Evolutionary conservation across 805 yeast species (phyloP), one percentile per base, ranked within the genome.

Genomic region (Pichia ethanolica): DNA sequence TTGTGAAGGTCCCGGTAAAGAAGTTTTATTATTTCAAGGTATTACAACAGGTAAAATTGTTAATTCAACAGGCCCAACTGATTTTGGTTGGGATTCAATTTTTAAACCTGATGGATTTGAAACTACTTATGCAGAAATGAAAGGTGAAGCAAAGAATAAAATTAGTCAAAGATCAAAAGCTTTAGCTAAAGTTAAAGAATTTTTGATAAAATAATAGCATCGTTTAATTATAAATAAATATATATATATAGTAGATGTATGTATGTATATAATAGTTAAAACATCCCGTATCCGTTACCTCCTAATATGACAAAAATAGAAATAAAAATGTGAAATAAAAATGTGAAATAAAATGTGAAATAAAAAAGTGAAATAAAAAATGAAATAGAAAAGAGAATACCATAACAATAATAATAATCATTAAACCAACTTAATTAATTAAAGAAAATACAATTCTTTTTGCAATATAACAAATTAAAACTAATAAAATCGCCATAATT

Each of bases 11-110:
- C 86, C 95, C 2, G 95, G 82, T 6, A 50, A 71, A 39, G 83
- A 80, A 50, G 89, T 83, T n/a, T 65, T 75, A 54, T 70, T 89
- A 43, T 90, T 93, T 68, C 91, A 87, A 65, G 99, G 99, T 7
- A 67, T 79, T 42, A 86, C 95, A 1, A 72, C 77, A 11, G 99
- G 99, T 26, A 67, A 57, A 8, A 90, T 93, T 60, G 98, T 90
- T 6, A 74, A 82, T 35, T 69, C 73, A 13, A 71, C 95, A 51
- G 97, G 97, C 1, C 87, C 87, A 7, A 77, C 81, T 12, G 75
- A 77, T 52, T 93, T 93, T 64, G 99, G 99, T 1, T 93, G 96
- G 95, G 97, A 93, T 68, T 82, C 97, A 7, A 71, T 87, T 45
- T 93, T 93, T 66, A 75, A 83, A 68, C 99, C 99, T 2, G 70